Percentiles rank a stretch among this genome's conserved stretches.
These are phyloP conservation scores for Mycena floridula DNA, from an alignment of 768 basidiomycete genomes.

Conservation along the genomic window DNA sequence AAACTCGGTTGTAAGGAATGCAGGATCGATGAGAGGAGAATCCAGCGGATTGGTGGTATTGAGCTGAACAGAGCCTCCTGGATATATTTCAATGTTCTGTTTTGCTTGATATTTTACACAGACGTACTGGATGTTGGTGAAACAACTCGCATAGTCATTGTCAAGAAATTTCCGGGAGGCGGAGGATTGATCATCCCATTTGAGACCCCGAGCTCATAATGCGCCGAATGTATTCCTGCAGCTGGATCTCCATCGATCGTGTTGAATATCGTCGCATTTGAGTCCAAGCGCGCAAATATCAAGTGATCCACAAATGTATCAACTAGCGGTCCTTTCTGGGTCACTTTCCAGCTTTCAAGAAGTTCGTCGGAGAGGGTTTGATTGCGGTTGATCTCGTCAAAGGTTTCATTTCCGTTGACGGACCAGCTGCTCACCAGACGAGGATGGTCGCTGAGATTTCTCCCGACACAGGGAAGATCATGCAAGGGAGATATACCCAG, in stretches of 20 bases:
- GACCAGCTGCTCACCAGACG: slow-evolving; percentile 1
- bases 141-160: slow-evolving; percentile 13
- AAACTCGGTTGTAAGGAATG: slow-evolving; percentile 25
- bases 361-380: slow-evolving; percentile 1
- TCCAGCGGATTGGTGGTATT: slow-evolving; percentile 32
- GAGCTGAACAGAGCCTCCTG: slow-evolving; percentile 24
- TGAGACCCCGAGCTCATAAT: slow-evolving; percentile 23
- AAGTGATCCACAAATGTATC: slow-evolving; percentile 10
- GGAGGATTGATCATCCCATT: slow-evolving; percentile 5
- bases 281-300: neutral
- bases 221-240: slow-evolving; percentile 21
- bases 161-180: slow-evolving; percentile 15
- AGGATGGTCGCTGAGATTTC: slow-evolving; percentile 9
- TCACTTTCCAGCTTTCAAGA: slow-evolving; percentile 8
- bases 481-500: too few relatives aligned
- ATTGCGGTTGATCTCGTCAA: slow-evolving; percentile 7
- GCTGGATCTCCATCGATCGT: slow-evolving; percentile 19
- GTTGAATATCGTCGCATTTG: slow-evolving; percentile 7
- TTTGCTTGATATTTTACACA: neutral
- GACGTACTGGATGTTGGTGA: slow-evolving; percentile 19
- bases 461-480: neutral
- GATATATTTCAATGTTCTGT: neutral
- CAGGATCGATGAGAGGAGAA: slow-evolving; percentile 35
- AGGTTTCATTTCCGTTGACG: slow-evolving; percentile 6
- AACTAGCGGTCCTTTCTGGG: slow-evolving; percentile 10